A percentile compares a stretch with the other conserved stretches of the same genome.
Conservation (phyloP, 2,329 filamentous ascomycete species). For the Sarocladium brachiariae region DNA sequence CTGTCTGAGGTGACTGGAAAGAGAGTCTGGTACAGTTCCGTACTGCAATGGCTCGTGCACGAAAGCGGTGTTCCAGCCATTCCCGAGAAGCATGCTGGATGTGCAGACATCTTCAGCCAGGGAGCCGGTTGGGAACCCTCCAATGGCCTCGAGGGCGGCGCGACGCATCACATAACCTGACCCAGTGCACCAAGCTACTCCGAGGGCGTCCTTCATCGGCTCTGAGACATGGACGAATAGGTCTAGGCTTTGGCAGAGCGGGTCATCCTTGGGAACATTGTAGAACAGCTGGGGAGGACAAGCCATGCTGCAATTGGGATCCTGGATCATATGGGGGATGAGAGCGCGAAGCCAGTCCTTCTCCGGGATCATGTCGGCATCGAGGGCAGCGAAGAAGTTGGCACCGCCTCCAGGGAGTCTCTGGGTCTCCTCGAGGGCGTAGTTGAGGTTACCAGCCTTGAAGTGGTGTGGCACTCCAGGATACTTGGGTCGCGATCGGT, state of each 20-base stretch:
- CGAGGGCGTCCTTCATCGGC: constrained; percentile 28
- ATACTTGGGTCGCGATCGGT: constrained; percentile 33
- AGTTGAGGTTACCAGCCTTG: constrained; percentile 52
- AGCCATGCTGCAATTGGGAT: constrained; percentile 43
- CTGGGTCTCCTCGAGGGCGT: constrained; percentile 34
- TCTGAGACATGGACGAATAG: constrained; percentile 34
- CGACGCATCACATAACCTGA: constrained; percentile 48
- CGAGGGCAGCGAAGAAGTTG: constrained; percentile 46
- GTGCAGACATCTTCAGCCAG: constrained; percentile 47
- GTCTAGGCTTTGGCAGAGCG: constrained; percentile 42
- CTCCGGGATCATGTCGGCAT: constrained; percentile 55
- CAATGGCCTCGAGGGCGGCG: constrained; percentile 43
- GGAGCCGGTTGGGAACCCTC: constrained; percentile 44
- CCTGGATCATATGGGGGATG: constrained; percentile 36
- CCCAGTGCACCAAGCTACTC: constrained; percentile 47
- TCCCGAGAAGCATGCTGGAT: constrained; percentile 42
- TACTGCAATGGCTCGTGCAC: constrained; percentile 45
- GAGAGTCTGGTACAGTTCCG: constrained; percentile 43
- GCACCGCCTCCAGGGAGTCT: constrained; percentile 34
- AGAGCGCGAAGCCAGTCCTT: constrained; percentile 43
- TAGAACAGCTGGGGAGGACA: constrained; percentile 41
- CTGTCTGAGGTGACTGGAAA: constrained; percentile 38
- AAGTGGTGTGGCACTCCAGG: constrained; percentile 36
- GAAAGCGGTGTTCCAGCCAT: constrained; percentile 47
- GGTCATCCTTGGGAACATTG: constrained; percentile 45